Conservation (phyloP, 169 alveolate genomes). For the Perkinsus olseni region DNA sequence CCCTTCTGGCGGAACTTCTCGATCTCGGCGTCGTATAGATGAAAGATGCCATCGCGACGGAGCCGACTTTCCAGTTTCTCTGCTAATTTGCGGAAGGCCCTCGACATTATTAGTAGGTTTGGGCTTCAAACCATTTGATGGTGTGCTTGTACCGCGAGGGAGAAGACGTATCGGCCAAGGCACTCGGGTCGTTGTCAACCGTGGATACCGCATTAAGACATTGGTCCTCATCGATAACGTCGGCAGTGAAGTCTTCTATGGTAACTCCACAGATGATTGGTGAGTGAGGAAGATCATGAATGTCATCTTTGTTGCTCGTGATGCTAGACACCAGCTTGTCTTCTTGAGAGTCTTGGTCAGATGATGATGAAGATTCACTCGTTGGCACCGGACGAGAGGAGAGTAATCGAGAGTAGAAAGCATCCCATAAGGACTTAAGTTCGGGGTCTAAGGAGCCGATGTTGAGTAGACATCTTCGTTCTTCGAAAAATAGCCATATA, state of each 20-base stretch:
- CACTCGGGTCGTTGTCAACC: not conserved
- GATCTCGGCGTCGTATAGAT: not conserved
- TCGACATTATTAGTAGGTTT: not conserved
- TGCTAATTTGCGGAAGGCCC: not conserved
- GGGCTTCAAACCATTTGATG: not conserved
- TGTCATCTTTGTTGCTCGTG: not conserved
- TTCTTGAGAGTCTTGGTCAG: not conserved
- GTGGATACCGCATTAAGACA: not conserved
- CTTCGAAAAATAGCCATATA: not conserved
- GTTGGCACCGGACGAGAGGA: not conserved
- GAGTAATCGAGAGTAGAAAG: not conserved
- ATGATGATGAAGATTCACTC: not conserved
- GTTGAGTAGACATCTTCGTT: not conserved
- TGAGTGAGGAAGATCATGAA: not conserved
- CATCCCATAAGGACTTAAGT: not conserved
- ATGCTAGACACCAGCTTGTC: not conserved
- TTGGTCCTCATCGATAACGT: not conserved
- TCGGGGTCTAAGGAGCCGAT: not conserved
- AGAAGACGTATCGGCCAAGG: not conserved
- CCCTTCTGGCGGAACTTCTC: not conserved
- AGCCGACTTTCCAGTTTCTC: not conserved
- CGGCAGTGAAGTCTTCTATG: not conserved
- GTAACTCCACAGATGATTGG: not conserved
- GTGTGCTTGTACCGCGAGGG: not conserved
- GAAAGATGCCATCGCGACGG: not conserved